Evolutionary conservation across 1,284 basidiomycete genomes (phyloP).

Genomic region (Boletellus dicymbophilus): DNA sequence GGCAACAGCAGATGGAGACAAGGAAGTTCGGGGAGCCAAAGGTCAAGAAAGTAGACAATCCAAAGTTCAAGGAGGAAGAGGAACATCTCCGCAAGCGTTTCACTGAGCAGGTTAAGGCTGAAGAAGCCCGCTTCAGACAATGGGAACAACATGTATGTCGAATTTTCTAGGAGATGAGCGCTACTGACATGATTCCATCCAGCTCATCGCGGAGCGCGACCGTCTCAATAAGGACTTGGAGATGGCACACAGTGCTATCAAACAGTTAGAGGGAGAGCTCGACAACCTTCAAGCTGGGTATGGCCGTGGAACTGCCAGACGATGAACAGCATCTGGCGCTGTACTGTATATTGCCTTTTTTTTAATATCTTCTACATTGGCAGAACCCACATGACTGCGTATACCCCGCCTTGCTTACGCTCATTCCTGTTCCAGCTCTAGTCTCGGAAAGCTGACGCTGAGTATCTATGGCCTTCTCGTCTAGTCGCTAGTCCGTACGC

Average conservation of each 20-base stretch:
- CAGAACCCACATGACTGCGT: constrained; percentile 13
- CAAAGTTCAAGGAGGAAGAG: constrained; percentile 99
- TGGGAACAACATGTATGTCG: constrained; percentile 96
- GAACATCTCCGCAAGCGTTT: constrained; percentile 96
- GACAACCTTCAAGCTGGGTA: constrained; percentile 90
- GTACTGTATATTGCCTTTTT: neutral
- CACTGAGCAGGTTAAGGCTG: constrained; percentile 99
- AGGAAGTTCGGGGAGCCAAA: constrained; percentile 99
- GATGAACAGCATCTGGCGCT: constrained; percentile 41
- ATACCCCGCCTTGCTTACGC: constrained; percentile 26
- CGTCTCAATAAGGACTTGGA: constrained; percentile 97
- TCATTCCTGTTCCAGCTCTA: constrained; percentile 16
- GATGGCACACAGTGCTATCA: constrained; percentile 89
- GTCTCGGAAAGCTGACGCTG: constrained; percentile 6
- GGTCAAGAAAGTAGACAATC: constrained; percentile 99
- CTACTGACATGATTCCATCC: constrained; percentile 15
- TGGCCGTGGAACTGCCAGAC: constrained; percentile 70
- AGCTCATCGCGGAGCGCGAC: constrained; percentile 97
- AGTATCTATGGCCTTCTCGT: constrained; percentile 1
- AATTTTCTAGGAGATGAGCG: constrained; percentile 1
- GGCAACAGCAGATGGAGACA: constrained; percentile 99
- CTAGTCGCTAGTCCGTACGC: constrained; percentile 2
- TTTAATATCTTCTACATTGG: constrained; percentile 3
- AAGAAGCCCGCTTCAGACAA: constrained; percentile 97
- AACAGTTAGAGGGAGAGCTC: constrained; percentile 86